Evolutionary conservation across 176 grass and related monocot species (phyloP), one percentile per base, ranked within the genome.

Genomic region (Pharus latifolius): DNA sequence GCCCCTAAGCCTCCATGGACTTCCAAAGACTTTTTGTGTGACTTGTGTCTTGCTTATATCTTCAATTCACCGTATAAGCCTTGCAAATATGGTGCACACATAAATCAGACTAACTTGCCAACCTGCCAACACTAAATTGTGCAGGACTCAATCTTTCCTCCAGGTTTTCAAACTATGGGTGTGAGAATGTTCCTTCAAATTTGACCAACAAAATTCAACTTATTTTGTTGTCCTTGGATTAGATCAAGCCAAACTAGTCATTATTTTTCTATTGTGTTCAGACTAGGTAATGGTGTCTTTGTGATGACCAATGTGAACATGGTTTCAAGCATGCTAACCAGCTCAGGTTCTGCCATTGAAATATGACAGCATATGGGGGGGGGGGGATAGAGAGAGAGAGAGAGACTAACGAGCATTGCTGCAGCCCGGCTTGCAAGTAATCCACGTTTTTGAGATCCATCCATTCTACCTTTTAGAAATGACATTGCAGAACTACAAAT

Each of bases 331-430:
- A 56, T 46, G 25, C 29, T 18, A 78, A 45, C 32, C 49, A 64
- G 58, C 9, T 64, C 27, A 41, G 52, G 4, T 18, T n/a, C 32
- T 17, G 14, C 10, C 22, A 33, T 19, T 56, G 4, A 26, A 53
- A 37, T 71, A 68, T 44, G 64, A 16, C 4, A 47, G 23, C 41
- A 71, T 23, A 67, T 80, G 48, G 1, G 47, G 31, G 44, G 77
- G n/a, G n/a, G n/a, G n/a, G n/a, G n/a, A n/a, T n/a, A 28, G 24
- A 28, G 24, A 41, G 25, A 11, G 11, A 72, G 23, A 42, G 60
- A 71, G 20, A 74, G 54, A 80, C 57, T 81, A 90, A 98, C 95
- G 3, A 98, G 84, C 95, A 98, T 98, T 37, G 77, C 77, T 59
- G 95, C 83, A 78, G 95, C 89, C 60, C 87, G 72, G 34, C 56